These are phyloP conservation scores for Microbotryum lychnidis-dioicae DNA, from an alignment of 1,284 basidiomycete genomes.

Conservation along the genomic window DNA sequence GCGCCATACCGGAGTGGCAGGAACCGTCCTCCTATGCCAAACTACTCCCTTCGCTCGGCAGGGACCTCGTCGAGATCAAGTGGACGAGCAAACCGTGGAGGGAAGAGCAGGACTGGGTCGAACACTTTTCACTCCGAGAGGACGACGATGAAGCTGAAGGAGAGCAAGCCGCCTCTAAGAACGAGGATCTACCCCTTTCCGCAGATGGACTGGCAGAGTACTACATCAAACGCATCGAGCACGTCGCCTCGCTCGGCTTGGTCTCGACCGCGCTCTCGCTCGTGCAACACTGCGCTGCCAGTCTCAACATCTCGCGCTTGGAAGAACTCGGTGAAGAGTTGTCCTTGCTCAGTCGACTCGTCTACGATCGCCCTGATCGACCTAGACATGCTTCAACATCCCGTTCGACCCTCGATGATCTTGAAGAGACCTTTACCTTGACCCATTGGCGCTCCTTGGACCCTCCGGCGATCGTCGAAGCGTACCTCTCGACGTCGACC, in stretches of 20 bases:
- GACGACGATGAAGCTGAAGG: background rate
- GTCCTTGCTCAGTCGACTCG: slow-evolving; percentile 68
- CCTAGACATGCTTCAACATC: background rate
- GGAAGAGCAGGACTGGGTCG: slow-evolving; percentile 13
- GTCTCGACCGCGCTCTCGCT: slow-evolving; percentile 67
- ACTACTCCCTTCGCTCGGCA: slow-evolving; percentile 54
- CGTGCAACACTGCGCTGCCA: slow-evolving; percentile 66
- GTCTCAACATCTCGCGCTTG: slow-evolving; percentile 50
- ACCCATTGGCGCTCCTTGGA: slow-evolving; percentile 60
- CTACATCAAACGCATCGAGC: slow-evolving; percentile 61
- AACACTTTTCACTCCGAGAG: background rate
- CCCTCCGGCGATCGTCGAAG: slow-evolving; percentile 56
- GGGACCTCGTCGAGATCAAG: slow-evolving; percentile 47
- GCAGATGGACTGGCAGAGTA: slow-evolving; percentile 53
- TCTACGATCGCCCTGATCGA: slow-evolving; percentile 65
- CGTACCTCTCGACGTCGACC: slow-evolving; percentile 65
- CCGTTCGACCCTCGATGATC: slow-evolving; percentile 38
- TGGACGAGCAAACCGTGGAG: slow-evolving; percentile 47
- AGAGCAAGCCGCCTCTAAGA: background rate
- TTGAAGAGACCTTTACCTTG: slow-evolving; percentile 54
- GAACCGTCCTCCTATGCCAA: slow-evolving; percentile 55
- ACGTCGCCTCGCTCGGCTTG: slow-evolving; percentile 62
- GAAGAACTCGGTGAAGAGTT: slow-evolving; percentile 84
- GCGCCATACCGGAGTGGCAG: slow-evolving; percentile 62
- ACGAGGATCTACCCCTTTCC: slow-evolving; percentile 15